A percentile compares a stretch with the other conserved stretches of the same genome.
These are phyloP conservation scores for Cordyceps cateniannulata DNA, from an alignment of 2,329 filamentous ascomycete genomes.

Conservation along the genomic window DNA sequence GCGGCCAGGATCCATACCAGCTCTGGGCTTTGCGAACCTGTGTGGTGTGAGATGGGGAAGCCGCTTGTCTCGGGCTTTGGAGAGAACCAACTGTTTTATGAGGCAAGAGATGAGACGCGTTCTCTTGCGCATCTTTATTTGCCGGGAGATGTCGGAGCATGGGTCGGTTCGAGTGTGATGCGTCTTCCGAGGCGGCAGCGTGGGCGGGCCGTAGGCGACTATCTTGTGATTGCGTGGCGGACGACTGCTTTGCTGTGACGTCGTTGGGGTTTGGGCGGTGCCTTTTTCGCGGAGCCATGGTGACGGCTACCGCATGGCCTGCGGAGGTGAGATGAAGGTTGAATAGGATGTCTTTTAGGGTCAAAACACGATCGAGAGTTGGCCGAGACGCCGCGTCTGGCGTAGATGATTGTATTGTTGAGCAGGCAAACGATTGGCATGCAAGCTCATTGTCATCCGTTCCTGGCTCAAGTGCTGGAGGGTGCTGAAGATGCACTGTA, in stretches of 20 bases:
- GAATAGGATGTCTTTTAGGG: neutral
- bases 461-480: neutral
- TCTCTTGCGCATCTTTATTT: neutral
- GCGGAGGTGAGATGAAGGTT: neutral
- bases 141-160: slow-evolving; percentile 7
- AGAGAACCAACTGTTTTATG: slow-evolving; percentile 15
- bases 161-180: slow-evolving; percentile 4
- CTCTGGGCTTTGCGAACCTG: slow-evolving; percentile 48
- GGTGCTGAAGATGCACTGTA: neutral
- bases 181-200: slow-evolving; percentile 15
- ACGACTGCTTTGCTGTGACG: slow-evolving; percentile 14
- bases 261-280: slow-evolving; percentile 24
- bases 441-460: slow-evolving; percentile 1
- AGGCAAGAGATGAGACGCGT: neutral
- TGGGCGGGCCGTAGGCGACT: slow-evolving; percentile 6
- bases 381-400: neutral
- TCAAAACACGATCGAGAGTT: neutral
- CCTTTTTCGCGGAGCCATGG: slow-evolving; percentile 29
- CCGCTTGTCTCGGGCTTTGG: neutral
- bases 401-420: slow-evolving; percentile 2
- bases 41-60: slow-evolving; percentile 3
- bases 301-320: neutral
- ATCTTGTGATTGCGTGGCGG: slow-evolving; percentile 15
- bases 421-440: slow-evolving; percentile 1
- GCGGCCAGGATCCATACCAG: slow-evolving; percentile 59